Conservation (phyloP, 225 moss, liverwort and hornwort genomes). For the Takakia lepidozioides region DNA sequence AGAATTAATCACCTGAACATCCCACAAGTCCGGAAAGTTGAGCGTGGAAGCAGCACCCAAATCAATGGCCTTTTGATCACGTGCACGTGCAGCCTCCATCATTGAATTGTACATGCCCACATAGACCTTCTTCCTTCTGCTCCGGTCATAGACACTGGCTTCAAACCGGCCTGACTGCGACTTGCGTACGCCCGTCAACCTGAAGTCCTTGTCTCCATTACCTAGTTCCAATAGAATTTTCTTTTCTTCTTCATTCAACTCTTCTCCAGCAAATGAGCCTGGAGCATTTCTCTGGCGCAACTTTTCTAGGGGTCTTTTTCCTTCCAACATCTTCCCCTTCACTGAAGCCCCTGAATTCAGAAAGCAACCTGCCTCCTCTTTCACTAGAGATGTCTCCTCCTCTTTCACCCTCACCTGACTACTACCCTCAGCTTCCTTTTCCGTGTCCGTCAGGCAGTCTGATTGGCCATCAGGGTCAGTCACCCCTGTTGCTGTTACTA, state of each 20-base stretch:
- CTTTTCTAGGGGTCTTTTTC: slow-evolving; percentile 8
- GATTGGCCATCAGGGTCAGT: slow-evolving; percentile 26
- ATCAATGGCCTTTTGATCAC: slow-evolving; percentile 58
- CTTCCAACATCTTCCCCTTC: slow-evolving; percentile 16
- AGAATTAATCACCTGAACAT: no score
- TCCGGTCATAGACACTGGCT: slow-evolving; percentile 67
- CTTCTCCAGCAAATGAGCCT: slow-evolving; percentile 26
- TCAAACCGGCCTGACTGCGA: slow-evolving; percentile 67
- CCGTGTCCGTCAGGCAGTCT: slow-evolving; percentile 35
- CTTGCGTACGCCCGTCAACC: slow-evolving; percentile 54
- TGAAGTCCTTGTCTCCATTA: slow-evolving; percentile 48
- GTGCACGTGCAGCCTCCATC: slow-evolving; percentile 54
- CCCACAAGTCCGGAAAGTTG: slow-evolving; percentile 60
- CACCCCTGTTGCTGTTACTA: slow-evolving; percentile 14
- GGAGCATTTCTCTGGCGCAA: slow-evolving; percentile 16
- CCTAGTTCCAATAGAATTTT: slow-evolving; percentile 35
- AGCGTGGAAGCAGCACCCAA: slow-evolving; percentile 57
- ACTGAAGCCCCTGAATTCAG: not conserved
- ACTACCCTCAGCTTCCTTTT: slow-evolving; percentile 21
- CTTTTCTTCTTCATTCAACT: slow-evolving; percentile 54
- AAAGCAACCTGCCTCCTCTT: not conserved
- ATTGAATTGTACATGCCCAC: slow-evolving; percentile 53
- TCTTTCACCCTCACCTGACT: slow-evolving; percentile 31
- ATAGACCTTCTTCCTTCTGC: slow-evolving; percentile 68
- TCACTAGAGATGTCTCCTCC: slow-evolving; percentile 21